A percentile compares a stretch with the other conserved stretches of the same genome.
phyloP scores from a whole-genome alignment of 2,329 filamentous ascomycete genomes.

The Metarhizium brunneum region DNA sequence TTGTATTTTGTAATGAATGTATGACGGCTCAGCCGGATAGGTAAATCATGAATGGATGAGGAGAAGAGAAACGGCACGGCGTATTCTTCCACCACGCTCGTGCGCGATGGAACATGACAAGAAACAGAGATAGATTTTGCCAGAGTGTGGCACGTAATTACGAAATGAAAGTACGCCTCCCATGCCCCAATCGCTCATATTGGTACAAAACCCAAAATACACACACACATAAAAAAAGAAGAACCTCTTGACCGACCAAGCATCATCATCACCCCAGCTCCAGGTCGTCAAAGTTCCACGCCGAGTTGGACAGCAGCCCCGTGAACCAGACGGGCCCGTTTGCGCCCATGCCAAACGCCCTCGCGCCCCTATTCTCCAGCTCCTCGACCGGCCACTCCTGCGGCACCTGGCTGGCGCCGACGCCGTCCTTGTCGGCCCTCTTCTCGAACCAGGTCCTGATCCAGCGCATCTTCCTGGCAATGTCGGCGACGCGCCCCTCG shows the following conservation, averaged over 20 bases:
- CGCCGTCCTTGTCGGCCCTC: conserved; percentile 4
- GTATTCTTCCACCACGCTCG: too few relatives aligned
- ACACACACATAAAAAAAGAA: too few relatives aligned
- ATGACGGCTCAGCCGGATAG: too few relatives aligned
- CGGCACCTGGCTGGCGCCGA: conserved; percentile 1
- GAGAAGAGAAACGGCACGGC: too few relatives aligned
- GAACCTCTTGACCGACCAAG: too few relatives aligned
- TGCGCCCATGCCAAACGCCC: not conserved
- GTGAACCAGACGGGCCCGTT: conserved; percentile 11
- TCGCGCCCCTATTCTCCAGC: not conserved
- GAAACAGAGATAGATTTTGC: not conserved
- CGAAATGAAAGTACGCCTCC: not conserved
- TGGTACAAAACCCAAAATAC: too few relatives aligned
- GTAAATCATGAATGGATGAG: too few relatives aligned
- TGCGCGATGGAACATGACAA: too few relatives aligned
- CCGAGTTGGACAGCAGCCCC: conserved; percentile 15
- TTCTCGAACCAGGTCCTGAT: conserved; percentile 23
- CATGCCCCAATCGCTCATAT: not conserved
- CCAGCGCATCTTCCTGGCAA: conserved; percentile 13
- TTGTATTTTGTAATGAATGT: too few relatives aligned
- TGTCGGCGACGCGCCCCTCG: not conserved
- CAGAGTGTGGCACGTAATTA: not conserved
- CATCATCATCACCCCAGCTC: not conserved
- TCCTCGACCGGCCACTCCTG: conserved; percentile 8
- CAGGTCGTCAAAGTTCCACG: conserved; percentile 13